phyloP scores from a whole-genome alignment of 768 basidiomycete species.

The Epithele typhae region DNA sequence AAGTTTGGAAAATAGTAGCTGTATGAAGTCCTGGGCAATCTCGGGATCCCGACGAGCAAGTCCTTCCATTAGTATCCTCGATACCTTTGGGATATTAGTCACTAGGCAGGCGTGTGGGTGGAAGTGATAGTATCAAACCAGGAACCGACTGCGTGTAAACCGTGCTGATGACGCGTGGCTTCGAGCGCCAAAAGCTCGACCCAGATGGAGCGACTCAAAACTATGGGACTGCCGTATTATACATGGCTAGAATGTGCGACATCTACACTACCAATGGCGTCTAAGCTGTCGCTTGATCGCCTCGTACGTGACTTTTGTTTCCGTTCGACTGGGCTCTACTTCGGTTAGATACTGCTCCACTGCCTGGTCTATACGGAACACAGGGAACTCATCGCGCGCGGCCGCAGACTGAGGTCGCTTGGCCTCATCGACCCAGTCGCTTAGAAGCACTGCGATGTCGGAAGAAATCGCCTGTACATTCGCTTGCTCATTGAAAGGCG shows the following conservation, averaged over 20 bases:
- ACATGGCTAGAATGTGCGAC: too few species aligned
- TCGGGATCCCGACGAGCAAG: slow-evolving; percentile 2
- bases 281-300: slow-evolving; percentile 66
- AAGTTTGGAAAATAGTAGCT: slow-evolving; percentile 8
- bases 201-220: too few species aligned
- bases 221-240: too few species aligned
- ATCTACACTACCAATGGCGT: slow-evolving; percentile 54
- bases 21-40: slow-evolving; percentile 4
- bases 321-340: slow-evolving; percentile 53
- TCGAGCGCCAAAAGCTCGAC: too few species aligned
- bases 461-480: slow-evolving; percentile 78
- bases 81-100: too few species aligned
- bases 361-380: slow-evolving; percentile 67
- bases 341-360: slow-evolving; percentile 74
- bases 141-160: background rate
- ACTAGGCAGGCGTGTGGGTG: too few species aligned
- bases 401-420: slow-evolving; percentile 65
- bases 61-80: too few species aligned
- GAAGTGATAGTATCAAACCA: too few species aligned
- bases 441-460: slow-evolving; percentile 76
- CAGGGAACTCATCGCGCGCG: slow-evolving; percentile 67
- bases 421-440: slow-evolving; percentile 79
- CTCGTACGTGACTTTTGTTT: slow-evolving; percentile 66
- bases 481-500: slow-evolving; percentile 77
- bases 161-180: background rate